Evolutionary conservation across 176 grass and related monocot genomes (phyloP).

Genomic region (Avena eriantha): DNA sequence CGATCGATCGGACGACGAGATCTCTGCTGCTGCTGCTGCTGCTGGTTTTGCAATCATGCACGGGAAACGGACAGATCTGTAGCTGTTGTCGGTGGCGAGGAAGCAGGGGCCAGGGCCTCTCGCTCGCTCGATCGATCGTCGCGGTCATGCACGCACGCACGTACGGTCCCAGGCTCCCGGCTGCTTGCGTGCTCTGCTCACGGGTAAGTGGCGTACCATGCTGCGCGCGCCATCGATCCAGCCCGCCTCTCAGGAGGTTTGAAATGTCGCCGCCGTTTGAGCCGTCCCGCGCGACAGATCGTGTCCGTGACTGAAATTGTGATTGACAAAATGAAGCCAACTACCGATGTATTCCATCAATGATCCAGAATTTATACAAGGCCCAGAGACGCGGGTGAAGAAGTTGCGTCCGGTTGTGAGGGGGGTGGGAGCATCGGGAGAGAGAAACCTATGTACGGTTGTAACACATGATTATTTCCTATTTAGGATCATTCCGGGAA

Average conservation of each 20-base stretch:
- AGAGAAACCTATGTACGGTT: too few relatives aligned
- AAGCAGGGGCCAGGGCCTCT: constrained; percentile 25
- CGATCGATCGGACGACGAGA: not conserved
- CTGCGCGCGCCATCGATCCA: not conserved
- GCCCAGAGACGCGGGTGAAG: too few relatives aligned
- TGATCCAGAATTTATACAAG: too few relatives aligned
- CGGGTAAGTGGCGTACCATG: not conserved
- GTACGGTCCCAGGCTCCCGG: not conserved
- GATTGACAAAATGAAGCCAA: not conserved
- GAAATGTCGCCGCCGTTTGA: not conserved
- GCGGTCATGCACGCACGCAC: constrained; percentile 1
- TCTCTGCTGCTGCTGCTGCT: constrained; percentile 19
- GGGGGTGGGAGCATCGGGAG: too few relatives aligned
- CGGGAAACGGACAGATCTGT: constrained; percentile 50
- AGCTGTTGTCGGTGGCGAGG: constrained; percentile 38
- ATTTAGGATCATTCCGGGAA: too few relatives aligned
- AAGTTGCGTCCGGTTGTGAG: too few relatives aligned
- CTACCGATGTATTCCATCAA: too few relatives aligned
- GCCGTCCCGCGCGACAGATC: not conserved
- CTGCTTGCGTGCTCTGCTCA: not conserved
- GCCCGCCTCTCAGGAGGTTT: not conserved
- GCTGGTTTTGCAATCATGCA: constrained; percentile 11
- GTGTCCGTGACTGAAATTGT: not conserved
- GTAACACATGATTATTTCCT: too few relatives aligned
- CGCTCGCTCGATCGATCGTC: not conserved